These are phyloP conservation scores for Fagopyrum tataricum DNA, from an alignment of 148 eudicot species.

Conservation along the genomic window DNA sequence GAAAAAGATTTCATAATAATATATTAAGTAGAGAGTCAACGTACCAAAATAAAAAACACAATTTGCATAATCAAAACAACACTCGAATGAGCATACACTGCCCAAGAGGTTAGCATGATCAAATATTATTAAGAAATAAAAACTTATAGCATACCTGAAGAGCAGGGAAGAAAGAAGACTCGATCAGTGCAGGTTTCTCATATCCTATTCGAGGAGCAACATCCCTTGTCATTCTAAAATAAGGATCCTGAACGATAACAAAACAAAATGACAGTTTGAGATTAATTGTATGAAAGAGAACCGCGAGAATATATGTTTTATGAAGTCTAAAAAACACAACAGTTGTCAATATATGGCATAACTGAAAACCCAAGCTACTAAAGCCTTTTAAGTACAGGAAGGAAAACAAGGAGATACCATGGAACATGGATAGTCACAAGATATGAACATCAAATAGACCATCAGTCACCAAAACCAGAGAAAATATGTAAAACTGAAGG, in stretches of 20 bases:
- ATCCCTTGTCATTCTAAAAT: slow-evolving; percentile 98
- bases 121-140: background rate
- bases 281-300: slow-evolving; percentile 6
- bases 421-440: background rate
- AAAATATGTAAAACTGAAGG: background rate
- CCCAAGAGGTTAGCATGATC: background rate
- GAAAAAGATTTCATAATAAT: background rate
- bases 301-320: background rate
- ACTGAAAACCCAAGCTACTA: background rate
- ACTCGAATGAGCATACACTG: background rate
- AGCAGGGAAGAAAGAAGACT: slow-evolving; percentile 91
- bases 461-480: background rate
- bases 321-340: background rate
- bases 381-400: background rate
- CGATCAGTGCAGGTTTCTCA: slow-evolving; percentile 90
- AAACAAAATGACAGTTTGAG: slow-evolving; percentile 13
- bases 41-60: background rate
- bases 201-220: slow-evolving; percentile 95
- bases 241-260: slow-evolving; percentile 70
- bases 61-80: background rate
- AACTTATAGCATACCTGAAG: slow-evolving; percentile 56
- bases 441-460: background rate
- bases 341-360: background rate
- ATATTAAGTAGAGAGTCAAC: background rate
- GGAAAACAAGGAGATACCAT: slow-evolving; percentile 13